phyloP scores from a whole-genome alignment of 2,329 filamentous ascomycete species.

The Botrytis squamosa region DNA sequence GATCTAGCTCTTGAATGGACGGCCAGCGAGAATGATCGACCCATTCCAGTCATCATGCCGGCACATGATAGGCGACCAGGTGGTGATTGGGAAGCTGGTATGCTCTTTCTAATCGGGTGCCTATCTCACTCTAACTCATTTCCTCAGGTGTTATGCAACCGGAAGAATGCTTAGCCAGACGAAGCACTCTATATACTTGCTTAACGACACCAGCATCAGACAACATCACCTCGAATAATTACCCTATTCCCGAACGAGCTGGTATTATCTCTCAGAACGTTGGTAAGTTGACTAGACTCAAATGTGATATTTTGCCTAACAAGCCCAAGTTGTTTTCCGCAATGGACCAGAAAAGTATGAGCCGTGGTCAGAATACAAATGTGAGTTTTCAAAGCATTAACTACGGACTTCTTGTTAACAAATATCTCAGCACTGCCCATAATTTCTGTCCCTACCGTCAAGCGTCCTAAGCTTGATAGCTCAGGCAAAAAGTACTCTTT shows the following conservation, averaged over 20 bases:
- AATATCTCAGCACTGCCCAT: slow-evolving; percentile 55
- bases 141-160: slow-evolving; percentile 55
- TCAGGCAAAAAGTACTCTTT: slow-evolving; percentile 70
- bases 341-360: slow-evolving; percentile 64
- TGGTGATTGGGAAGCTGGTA: slow-evolving; percentile 74
- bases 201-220: slow-evolving; percentile 60
- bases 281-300: slow-evolving; percentile 46
- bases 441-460: slow-evolving; percentile 70
- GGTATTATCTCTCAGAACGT: slow-evolving; percentile 70
- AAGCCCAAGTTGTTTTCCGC: slow-evolving; percentile 63
- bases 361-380: slow-evolving; percentile 51
- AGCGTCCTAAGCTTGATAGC: slow-evolving; percentile 70
- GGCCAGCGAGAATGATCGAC: slow-evolving; percentile 27
- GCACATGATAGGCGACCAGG: slow-evolving; percentile 75
- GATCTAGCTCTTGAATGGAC: slow-evolving; percentile 60
- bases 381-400: slow-evolving; percentile 24
- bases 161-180: slow-evolving; percentile 71
- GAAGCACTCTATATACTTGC: slow-evolving; percentile 70
- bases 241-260: slow-evolving; percentile 68
- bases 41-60: slow-evolving; percentile 41
- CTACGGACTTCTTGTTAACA: background rate
- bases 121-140: slow-evolving; percentile 19
- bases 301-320: slow-evolving; percentile 4
- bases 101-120: slow-evolving; percentile 22
- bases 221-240: slow-evolving; percentile 52